Evolutionary conservation across 495 filamentous ascomycete species (phyloP).

Genomic region (Podospora bellae-mahoneyi): DNA sequence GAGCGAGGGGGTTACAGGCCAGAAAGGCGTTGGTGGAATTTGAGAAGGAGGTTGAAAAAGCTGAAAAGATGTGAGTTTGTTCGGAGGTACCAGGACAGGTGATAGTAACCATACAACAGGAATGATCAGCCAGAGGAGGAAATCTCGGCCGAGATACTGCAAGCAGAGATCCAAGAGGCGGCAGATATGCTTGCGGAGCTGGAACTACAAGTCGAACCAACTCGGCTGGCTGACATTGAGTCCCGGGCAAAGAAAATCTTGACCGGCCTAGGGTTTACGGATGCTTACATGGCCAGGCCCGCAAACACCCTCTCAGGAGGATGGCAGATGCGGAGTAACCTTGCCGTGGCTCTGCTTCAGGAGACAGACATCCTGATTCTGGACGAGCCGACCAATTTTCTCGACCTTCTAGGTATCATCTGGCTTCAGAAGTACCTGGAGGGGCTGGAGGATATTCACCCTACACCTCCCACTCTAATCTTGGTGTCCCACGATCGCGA

Average conservation of each 20-base stretch:
- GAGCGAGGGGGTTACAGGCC: conserved; percentile 66
- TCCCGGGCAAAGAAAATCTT: conserved; percentile 62
- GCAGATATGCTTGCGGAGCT: conserved; percentile 60
- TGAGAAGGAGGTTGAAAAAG: conserved; percentile 59
- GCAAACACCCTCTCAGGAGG: conserved; percentile 69
- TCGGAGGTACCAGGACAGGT: background rate
- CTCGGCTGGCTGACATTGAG: conserved; percentile 52
- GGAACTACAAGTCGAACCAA: conserved; percentile 55
- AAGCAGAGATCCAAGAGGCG: conserved; percentile 61
- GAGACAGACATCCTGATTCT: conserved; percentile 76
- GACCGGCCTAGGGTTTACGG: conserved; percentile 68
- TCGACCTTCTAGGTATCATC: conserved; percentile 76
- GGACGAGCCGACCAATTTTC: conserved; percentile 83
- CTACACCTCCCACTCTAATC: conserved; percentile 53
- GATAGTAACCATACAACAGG: conserved; percentile 34
- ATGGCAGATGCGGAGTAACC: conserved; percentile 70
- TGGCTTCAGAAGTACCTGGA: conserved; percentile 74
- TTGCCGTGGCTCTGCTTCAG: conserved; percentile 65
- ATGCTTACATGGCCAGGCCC: conserved; percentile 52
- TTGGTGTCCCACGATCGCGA: conserved; percentile 78
- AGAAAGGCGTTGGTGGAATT: conserved; percentile 63
- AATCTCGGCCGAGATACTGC: conserved; percentile 51
- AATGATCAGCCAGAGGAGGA: conserved; percentile 51
- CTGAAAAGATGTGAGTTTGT: conserved; percentile 46
- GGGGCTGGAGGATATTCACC: conserved; percentile 38